Evolutionary conservation across 108 stramenopile species (phyloP), one percentile per base, ranked within the genome.

Genomic region (Aurantiochytrium sp.): DNA sequence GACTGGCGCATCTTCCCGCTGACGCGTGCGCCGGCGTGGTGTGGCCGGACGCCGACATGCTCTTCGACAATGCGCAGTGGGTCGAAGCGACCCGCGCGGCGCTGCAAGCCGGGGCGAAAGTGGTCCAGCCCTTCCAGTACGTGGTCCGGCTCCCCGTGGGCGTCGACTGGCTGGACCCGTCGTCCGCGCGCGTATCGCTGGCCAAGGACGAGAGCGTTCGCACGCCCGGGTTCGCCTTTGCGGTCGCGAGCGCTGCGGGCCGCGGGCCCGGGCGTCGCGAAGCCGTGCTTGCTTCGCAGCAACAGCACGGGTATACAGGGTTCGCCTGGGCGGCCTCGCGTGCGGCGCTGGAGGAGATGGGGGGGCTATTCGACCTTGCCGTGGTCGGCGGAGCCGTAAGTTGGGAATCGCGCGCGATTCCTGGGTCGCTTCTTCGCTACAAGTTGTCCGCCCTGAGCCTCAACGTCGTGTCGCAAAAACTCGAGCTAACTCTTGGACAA

Each of bases 1-100:
- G 73, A 10, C 21, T 81, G 27, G 39, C 39, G 39, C 73, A 48
- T 21, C 39, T 81, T 6, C 73, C 73, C 27, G 3, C n/a, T 12
- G 73, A 42, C 6, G 34, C 8, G 27, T 81, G 73, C 73, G 12
- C 21, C 19, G 39, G 10, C 27, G 73, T 81, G 15, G 73, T 81
- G n/a, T 81, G 73, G 73, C 42, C 73, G 1, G 73, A 81, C 73
- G 73, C 73, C 6, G 73, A 81, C n/a, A 41, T 81, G n/a, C 45
- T 81, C 19, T 81, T 81, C 24, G 27, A 17, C 12, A 48, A 81
- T 48, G 30, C 6, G n/a, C 6, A 81, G 6, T 81, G 73, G 73
- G 59, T 65, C 8, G 22, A 65, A 34, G 32, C 8, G 3, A 65
- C 59, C 15, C 59, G 10, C 34, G 34, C 8, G 8, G 10, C 19